Conservation (phyloP, 352 stramenopile genomes). For the Pythium grandisporangium region DNA sequence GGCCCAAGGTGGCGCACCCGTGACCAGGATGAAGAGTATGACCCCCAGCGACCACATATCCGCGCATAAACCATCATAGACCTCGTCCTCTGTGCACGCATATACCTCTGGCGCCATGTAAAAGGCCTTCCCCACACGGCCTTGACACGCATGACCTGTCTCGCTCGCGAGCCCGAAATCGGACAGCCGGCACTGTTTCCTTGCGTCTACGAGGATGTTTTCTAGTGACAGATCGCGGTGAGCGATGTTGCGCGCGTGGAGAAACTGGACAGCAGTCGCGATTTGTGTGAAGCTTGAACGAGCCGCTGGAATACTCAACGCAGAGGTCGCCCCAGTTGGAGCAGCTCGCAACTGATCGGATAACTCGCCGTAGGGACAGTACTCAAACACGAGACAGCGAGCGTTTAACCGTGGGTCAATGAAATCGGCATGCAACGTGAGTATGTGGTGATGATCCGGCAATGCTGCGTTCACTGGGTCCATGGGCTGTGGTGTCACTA, state of each 20-base stretch:
- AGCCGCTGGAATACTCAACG: slow-evolving; percentile 17
- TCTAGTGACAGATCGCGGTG: slow-evolving; percentile 63
- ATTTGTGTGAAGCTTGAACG: slow-evolving; percentile 38
- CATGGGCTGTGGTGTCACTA: slow-evolving; percentile 13
- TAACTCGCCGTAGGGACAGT: slow-evolving; percentile 48
- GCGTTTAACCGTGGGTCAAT: slow-evolving; percentile 27
- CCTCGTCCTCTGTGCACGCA: slow-evolving; percentile 4
- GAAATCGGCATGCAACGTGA: slow-evolving; percentile 44
- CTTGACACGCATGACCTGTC: slow-evolving; percentile 19
- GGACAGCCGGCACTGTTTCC: slow-evolving; percentile 26
- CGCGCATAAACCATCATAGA: slow-evolving; percentile 35
- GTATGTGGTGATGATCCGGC: slow-evolving; percentile 19
- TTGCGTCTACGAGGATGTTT: slow-evolving; percentile 47
- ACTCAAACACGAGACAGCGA: slow-evolving; percentile 54
- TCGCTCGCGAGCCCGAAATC: slow-evolving; percentile 52
- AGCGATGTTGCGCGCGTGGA: slow-evolving; percentile 41
- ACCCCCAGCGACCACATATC: slow-evolving; percentile 65
- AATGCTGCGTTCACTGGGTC: background rate
- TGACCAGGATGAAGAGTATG: slow-evolving; percentile 53
- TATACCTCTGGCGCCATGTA: slow-evolving; percentile 67
- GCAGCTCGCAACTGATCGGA: slow-evolving; percentile 26
- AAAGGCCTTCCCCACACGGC: slow-evolving; percentile 44
- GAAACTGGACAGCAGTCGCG: slow-evolving; percentile 26
- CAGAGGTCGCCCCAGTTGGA: background rate
- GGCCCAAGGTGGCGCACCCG: slow-evolving; percentile 40